Base-by-base conservation (phyloP, 495 filamentous ascomycete species). In the Penicillium paradoxum region DNA sequence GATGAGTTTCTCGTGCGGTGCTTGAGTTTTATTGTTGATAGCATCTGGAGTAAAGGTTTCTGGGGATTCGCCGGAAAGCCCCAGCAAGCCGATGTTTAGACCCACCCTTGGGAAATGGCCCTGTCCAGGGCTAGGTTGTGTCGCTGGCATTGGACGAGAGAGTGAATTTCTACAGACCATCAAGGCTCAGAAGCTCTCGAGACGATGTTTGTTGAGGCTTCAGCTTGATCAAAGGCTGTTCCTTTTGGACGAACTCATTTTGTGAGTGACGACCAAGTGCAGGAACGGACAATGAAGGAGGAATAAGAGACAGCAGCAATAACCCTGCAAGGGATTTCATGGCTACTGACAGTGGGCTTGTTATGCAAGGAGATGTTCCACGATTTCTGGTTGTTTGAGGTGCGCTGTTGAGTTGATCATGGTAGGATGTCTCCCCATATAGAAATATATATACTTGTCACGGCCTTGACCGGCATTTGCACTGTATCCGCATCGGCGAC, bases 131-230 rank as follows among this genome's bases (percentile, higher is more conserved):
- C 6, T 30, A 15, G 37, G 47, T 7, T 6, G 47, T 50, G 25
- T 50, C 47, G 14, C 41, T 50, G 11, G 13, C 36, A 32, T 37
- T 25, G 17, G 47, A 49, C 11, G 46, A 25, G 2, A 50, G 37
- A 2, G 47, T 25, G 37, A 50, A 50, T 22, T 50, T 50, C 47
- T 37, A 50, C 6, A 50, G 37, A 22, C 47, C 47, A 41, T 50
- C 47, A 1, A 50, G 37, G 18, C 10, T 50, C 18, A 50, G 24
- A 33, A 50, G 47, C 6, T 50, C 47, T 32, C 47, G 37, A 4
- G 37, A 41, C 6, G 37, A 17, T 4, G 24, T 50, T 32, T 30
- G 25, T 17, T 50, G 47, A 5, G 47, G 47, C 22, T 41, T 41
- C 19, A 50, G 17, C 27, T 50, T 50, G 37, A 50, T 33, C 47